These are phyloP conservation scores for Ustilago cynodontis DNA, from an alignment of 1,284 basidiomycete species.

Conservation along the genomic window DNA sequence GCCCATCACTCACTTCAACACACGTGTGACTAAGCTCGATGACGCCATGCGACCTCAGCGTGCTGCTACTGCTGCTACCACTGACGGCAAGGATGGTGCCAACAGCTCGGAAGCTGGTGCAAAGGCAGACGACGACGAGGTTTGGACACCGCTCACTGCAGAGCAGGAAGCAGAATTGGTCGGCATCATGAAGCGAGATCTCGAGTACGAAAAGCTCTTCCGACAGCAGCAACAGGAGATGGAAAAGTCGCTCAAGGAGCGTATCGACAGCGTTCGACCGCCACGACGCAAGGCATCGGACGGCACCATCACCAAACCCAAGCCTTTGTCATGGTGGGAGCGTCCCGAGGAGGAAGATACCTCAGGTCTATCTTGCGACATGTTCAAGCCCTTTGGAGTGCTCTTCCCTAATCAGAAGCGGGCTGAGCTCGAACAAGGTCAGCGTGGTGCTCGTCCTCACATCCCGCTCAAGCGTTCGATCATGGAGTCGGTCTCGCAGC, in stretches of 20 bases:
- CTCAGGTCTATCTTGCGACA: slow-evolving; percentile 33
- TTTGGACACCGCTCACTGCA: slow-evolving; percentile 72
- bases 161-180: slow-evolving; percentile 73
- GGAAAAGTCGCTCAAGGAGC: slow-evolving; percentile 53
- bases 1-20: slow-evolving; percentile 76
- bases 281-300: slow-evolving; percentile 35
- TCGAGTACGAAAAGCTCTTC: slow-evolving; percentile 71
- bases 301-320: slow-evolving; percentile 42
- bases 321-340: slow-evolving; percentile 65
- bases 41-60: slow-evolving; percentile 70
- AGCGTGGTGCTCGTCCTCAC: slow-evolving; percentile 53
- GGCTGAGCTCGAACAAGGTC: slow-evolving; percentile 75
- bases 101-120: slow-evolving; percentile 11
- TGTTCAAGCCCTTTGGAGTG: slow-evolving; percentile 51
- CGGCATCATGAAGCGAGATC: slow-evolving; percentile 74
- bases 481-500: slow-evolving; percentile 75
- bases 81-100: slow-evolving; percentile 5
- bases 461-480: slow-evolving; percentile 68
- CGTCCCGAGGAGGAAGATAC: slow-evolving; percentile 50
- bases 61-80: no score
- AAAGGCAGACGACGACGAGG: slow-evolving; percentile 17
- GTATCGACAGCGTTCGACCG: slow-evolving; percentile 53
- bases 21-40: slow-evolving; percentile 76
- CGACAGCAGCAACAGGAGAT: slow-evolving; percentile 59
- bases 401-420: slow-evolving; percentile 62